Percentiles rank a stretch among this genome's conserved stretches.
Conservation (phyloP, 148 eudicot genomes). For the Rhododendron mucronatum region DNA sequence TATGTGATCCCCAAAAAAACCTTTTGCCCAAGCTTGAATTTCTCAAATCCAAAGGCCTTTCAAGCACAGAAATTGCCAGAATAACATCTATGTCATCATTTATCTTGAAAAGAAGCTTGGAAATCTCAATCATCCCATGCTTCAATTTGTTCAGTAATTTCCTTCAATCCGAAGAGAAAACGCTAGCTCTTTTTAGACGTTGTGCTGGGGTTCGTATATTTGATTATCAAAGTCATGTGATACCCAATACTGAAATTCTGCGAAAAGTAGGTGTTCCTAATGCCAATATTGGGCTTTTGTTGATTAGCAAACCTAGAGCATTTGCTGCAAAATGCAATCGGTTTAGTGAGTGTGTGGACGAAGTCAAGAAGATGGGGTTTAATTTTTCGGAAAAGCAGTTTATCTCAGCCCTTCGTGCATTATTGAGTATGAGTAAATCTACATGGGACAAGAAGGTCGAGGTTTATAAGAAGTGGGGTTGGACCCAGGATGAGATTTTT, state of each 20-base stretch:
- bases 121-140: neutral
- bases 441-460: neutral
- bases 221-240: neutral
- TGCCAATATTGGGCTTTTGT: neutral
- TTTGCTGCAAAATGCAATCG: neutral
- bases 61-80: neutral
- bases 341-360: conserved; percentile 16
- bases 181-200: neutral
- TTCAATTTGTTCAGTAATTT: neutral
- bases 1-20: neutral
- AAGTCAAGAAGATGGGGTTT: conserved; percentile 21
- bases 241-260: neutral
- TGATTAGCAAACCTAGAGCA: neutral
- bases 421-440: neutral
- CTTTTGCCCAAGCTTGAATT: neutral
- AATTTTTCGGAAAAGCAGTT: neutral
- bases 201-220: neutral
- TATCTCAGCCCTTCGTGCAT: neutral
- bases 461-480: neutral
- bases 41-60: neutral
- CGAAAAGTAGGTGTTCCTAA: conserved; percentile 5
- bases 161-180: neutral
- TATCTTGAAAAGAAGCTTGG: neutral
- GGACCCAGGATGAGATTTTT: neutral
- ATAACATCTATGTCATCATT: neutral